Evolutionary conservation across 805 yeast species (phyloP).

Genomic region (Isabelozyma heimii): DNA sequence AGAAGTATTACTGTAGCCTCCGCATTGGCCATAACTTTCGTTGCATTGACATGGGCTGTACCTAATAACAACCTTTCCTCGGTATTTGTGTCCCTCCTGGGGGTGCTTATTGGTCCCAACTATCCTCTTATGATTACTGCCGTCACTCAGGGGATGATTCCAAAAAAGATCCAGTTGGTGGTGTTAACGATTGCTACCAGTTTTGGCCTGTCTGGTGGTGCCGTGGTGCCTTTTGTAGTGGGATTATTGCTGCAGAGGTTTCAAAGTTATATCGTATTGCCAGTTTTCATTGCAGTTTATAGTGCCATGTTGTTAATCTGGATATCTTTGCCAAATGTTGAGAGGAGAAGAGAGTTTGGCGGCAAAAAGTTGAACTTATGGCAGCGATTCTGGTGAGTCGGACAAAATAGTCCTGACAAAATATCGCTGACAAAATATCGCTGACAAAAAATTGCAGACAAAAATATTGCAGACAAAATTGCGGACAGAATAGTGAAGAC

Average conservation of each 20-base stretch:
- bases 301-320: conserved; percentile 24
- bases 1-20: conserved; percentile 39
- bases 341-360: not conserved
- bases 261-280: conserved; percentile 51
- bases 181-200: conserved; percentile 52
- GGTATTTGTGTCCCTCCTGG: conserved; percentile 47
- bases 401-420: no score
- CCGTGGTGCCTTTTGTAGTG: conserved; percentile 50
- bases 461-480: no score
- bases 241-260: conserved; percentile 46
- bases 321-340: conserved; percentile 13
- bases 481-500: no score
- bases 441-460: no score
- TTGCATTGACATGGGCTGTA: conserved; percentile 48
- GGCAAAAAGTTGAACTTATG: not conserved
- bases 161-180: conserved; percentile 50
- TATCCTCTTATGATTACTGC: conserved; percentile 53
- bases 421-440: no score
- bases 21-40: conserved; percentile 32
- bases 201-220: conserved; percentile 59
- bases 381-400: not conserved
- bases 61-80: conserved; percentile 46
- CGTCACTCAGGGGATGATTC: conserved; percentile 37
- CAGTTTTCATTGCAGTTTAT: conserved; percentile 41
- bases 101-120: conserved; percentile 65